Conservation (phyloP, 352 stramenopile species). For the Pythium guiyangense region DNA sequence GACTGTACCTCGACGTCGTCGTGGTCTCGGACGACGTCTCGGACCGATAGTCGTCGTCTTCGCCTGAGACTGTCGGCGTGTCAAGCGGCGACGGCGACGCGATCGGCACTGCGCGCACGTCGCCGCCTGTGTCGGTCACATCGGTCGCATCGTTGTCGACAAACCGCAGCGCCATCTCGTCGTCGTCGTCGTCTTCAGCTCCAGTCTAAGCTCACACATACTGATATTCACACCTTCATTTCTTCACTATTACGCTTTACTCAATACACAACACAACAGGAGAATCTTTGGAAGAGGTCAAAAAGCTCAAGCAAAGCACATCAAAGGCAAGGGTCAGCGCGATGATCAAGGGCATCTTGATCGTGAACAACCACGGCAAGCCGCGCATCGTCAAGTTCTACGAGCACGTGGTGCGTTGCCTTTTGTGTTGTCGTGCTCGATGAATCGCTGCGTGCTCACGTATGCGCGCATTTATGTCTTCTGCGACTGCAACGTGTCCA, state of each 20-base stretch:
- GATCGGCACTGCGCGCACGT: not conserved
- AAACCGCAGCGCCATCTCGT: not conserved
- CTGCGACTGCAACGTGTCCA: not conserved
- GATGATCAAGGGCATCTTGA: slow-evolving; percentile 99
- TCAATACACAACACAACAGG: no score
- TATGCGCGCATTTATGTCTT: not conserved
- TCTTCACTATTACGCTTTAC: no score
- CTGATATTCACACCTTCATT: no score
- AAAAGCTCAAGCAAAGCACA: not conserved
- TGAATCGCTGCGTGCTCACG: no score
- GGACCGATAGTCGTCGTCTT: slow-evolving; percentile 77
- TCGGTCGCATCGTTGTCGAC: not conserved
- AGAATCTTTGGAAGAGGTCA: not conserved
- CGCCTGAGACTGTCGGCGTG: slow-evolving; percentile 44
- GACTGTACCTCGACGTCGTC: slow-evolving; percentile 16
- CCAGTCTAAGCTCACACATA: no score
- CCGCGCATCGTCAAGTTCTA: slow-evolving; percentile 99
- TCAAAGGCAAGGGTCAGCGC: not conserved
- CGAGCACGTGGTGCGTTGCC: slow-evolving; percentile 91
- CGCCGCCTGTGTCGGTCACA: not conserved
- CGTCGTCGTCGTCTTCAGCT: no score
- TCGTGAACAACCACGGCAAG: slow-evolving; percentile 99
- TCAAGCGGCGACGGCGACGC: slow-evolving; percentile 41
- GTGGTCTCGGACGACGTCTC: slow-evolving; percentile 73
- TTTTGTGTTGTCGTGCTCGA: not conserved